Evolutionary conservation across 2,329 filamentous ascomycete species (phyloP), one percentile per base, ranked within the genome.

Genomic region (Aspergillus piperis): DNA sequence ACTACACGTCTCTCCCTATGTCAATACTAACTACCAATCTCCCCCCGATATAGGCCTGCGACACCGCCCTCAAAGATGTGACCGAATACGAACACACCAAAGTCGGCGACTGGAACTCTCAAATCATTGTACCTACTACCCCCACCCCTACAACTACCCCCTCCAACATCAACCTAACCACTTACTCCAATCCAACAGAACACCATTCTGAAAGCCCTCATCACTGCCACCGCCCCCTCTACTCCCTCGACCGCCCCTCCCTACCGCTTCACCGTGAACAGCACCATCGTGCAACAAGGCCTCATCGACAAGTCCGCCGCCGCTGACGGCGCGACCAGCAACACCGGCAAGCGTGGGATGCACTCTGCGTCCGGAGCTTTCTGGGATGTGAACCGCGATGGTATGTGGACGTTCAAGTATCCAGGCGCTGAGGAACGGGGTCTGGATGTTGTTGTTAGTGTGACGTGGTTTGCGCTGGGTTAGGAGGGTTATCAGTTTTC

Each of bases 221-320:
- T 81, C 61, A 58, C 71, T 58, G 78, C 78, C 50, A 79, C 78
- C 39, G 71, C 75, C 25, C 73, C 77, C 23, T 67, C 72, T 52
- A 70, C 74, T 21, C 62, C 71, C 44, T 66, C 71, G 42, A 68
- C 73, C 5, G 68, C 78, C 13, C 73, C 85, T 25, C 89, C 90
- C 5, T 96, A 88, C 86, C 98, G 98, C 80, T 98, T 94, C 80
- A 91, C 92, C 69, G 92, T 96, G 80, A 98, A 96, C 84, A 96
- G 91, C 82, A 98, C 94, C 67, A 97, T 98, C 74, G 96, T 98
- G 69, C 94, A 99, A 82, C 94, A 98, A 81, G 77, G 76, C 19
- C 83, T 94, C 36, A 86, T 78, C 54, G 72, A 76, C 64, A 72
- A 73, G 64, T 73, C 77, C 30, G 81, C 84, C 65, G 83, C 84